A percentile compares a stretch with the other conserved stretches of the same genome.
phyloP scores from a whole-genome alignment of 2,329 filamentous ascomycete genomes.

The Clarireedia hainanense region DNA sequence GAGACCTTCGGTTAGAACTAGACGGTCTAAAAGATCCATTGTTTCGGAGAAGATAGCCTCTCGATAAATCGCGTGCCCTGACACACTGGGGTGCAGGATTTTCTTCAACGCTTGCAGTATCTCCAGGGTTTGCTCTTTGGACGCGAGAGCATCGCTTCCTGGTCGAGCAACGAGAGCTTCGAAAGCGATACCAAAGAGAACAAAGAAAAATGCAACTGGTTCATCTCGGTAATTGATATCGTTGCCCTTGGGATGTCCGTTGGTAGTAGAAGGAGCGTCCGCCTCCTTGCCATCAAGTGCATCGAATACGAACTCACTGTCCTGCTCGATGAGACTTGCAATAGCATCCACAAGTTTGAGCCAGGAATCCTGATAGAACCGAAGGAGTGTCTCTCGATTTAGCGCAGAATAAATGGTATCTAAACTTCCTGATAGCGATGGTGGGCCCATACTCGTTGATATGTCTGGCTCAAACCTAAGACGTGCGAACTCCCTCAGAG shows the following conservation, averaged over 20 bases:
- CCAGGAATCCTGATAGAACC: conserved; percentile 97
- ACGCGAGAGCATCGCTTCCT: conserved; percentile 56
- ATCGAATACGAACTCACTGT: conserved; percentile 96
- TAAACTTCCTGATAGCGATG: conserved; percentile 73
- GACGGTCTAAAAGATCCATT: conserved; percentile 87
- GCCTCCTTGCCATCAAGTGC: conserved; percentile 80
- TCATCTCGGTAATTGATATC: conserved; percentile 98
- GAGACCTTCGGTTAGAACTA: conserved; percentile 84
- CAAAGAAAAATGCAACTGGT: conserved; percentile 97
- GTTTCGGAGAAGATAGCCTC: conserved; percentile 95
- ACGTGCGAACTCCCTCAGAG: conserved; percentile 85
- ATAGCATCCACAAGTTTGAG: conserved; percentile 95
- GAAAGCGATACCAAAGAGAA: conserved; percentile 92
- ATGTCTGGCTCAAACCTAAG: conserved; percentile 95
- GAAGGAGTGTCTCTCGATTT: conserved; percentile 85
- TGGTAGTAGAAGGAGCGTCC: conserved; percentile 28
- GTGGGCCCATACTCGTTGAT: conserved; percentile 77
- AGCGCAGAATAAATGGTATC: conserved; percentile 92
- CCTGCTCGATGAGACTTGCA: conserved; percentile 92
- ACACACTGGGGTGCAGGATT: conserved; percentile 88
- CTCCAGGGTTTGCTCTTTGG: conserved; percentile 72
- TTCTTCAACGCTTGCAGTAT: conserved; percentile 90
- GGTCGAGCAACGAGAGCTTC: conserved; percentile 85
- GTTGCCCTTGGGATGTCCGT: conserved; percentile 50
- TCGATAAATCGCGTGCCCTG: conserved; percentile 92